Base-by-base conservation (phyloP, 129 eudicot genomes). In the sunflower (Helianthus annuus) region DNA sequence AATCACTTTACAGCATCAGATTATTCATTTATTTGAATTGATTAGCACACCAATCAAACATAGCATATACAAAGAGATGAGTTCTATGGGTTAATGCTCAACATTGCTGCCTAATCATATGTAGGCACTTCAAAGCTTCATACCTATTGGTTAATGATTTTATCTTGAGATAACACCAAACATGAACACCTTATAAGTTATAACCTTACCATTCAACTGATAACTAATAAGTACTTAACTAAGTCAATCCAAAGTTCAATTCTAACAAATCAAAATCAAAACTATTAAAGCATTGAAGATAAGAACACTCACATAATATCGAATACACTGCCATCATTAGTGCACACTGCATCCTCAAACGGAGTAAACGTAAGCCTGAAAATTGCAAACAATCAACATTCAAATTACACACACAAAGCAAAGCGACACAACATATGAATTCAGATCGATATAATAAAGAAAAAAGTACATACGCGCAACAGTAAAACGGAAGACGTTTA, bases 401-500 rank as follows among this genome's bases (percentile, higher is more conserved):
- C 74, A 36, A 70, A 16, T 10, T 22, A 65, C 66, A n/a, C 4
- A 71, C n/a, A 9, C 11, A 70, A 12, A 52, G 14, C 39, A 55
- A n/a, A n/a, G n/a, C n/a, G n/a, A n/a, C n/a, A n/a, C 12, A 36
- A 46, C 64, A 73, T 9, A 53, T 2, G 6, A 15, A 69, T 66
- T 61, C 40, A 48, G 17, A 69, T 17, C 6, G 14, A 66, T 59
- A 76, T 4, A 16, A 27, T 73, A 34, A 71, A 70, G 39, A 32
- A 29, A 6, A 56, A 14, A 36, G 15, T 17, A 44, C 27, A 19
- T 89, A 94, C 98, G 96, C 90, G 98, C 98, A 94, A 84, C 98
- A 94, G 56, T 94, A 94, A 81, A 88, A 94, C 13, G 98, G 98
- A 52, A 94, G 97, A 74, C 98, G 97, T 80, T 94, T 88, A 74